Evolutionary conservation across 192 early-diverging fungal species (phyloP).

Genomic region (Gonapodya prolifera): DNA sequence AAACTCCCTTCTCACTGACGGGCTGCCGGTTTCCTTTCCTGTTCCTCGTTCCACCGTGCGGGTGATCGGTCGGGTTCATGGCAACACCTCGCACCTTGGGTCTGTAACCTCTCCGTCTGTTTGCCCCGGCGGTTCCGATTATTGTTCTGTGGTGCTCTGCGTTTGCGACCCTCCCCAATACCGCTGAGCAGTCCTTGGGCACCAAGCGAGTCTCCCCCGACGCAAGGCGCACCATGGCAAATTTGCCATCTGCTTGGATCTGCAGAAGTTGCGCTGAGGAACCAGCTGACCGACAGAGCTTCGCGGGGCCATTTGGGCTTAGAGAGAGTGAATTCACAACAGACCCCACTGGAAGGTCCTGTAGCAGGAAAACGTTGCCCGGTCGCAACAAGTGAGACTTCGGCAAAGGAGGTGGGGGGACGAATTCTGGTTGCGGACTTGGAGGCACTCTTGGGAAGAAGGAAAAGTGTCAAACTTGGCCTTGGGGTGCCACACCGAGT

Average conservation of each 20-base stretch:
- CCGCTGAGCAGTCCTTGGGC: constrained; percentile 71
- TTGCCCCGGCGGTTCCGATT: constrained; percentile 81
- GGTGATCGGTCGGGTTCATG: constrained; percentile 90
- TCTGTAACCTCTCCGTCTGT: constrained; percentile 68
- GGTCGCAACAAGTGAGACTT: constrained; percentile 43
- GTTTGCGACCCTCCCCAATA: constrained; percentile 82
- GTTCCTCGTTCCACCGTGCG: constrained; percentile 95
- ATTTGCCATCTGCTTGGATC: constrained; percentile 51
- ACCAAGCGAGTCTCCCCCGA: constrained; percentile 81
- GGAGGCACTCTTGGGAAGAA: background rate
- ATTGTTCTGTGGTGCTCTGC: constrained; percentile 75
- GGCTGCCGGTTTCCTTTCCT: constrained; percentile 81
- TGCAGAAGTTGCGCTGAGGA: constrained; percentile 70
- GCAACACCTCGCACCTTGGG: constrained; percentile 91
- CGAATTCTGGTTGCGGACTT: background rate
- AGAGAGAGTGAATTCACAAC: constrained; percentile 77
- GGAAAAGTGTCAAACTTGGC: background rate
- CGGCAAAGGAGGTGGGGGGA: constrained; percentile 11
- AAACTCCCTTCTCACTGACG: constrained; percentile 26
- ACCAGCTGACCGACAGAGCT: constrained; percentile 75
- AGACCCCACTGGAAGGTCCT: constrained; percentile 86
- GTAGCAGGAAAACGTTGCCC: constrained; percentile 82
- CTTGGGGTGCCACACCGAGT: background rate
- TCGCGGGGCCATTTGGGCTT: constrained; percentile 57
- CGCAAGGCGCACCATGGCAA: constrained; percentile 72